Percentiles rank a stretch among this genome's conserved stretches.
Evolutionary conservation across 78 protist species (phyloP).

Genomic region (Guillardia theta): DNA sequence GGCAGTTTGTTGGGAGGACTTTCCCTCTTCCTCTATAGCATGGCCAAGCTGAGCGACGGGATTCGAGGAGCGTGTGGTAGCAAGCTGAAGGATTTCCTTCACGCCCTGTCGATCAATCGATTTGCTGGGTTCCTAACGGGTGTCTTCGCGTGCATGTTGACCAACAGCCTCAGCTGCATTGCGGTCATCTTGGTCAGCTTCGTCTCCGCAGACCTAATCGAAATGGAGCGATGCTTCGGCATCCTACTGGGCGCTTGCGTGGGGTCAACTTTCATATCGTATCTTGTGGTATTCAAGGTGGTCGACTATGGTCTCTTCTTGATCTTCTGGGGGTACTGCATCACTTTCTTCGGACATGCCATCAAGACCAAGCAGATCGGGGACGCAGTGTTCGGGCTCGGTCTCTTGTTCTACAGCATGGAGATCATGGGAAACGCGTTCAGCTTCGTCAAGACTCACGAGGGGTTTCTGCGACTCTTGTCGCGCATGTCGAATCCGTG

Average conservation of each 20-base stretch:
- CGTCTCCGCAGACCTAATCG: not conserved
- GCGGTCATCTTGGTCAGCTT: not conserved
- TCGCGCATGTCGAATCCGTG: not conserved
- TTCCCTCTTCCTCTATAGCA: not conserved
- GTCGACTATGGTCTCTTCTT: not conserved
- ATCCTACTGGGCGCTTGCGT: not conserved
- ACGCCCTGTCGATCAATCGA: not conserved
- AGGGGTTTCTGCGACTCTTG: not conserved
- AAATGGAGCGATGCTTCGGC: not conserved
- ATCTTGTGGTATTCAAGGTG: slow-evolving; percentile 1
- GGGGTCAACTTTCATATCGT: not conserved
- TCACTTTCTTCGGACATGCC: not conserved
- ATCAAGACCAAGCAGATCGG: not conserved
- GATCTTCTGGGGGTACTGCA: not conserved
- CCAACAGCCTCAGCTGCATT: not conserved
- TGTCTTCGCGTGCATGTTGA: not conserved
- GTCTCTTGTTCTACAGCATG: not conserved
- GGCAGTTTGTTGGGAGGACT: not conserved
- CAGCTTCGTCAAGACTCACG: not conserved
- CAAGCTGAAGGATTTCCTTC: not conserved
- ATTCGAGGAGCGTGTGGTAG: not conserved
- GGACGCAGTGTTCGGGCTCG: not conserved
- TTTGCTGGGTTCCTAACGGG: not conserved
- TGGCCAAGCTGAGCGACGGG: not conserved
- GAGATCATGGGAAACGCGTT: not conserved